Percentiles rank a stretch among this genome's conserved stretches.
Conservation (phyloP, 176 grass and related monocot genomes). For the Alopecurus myosuroides region DNA sequence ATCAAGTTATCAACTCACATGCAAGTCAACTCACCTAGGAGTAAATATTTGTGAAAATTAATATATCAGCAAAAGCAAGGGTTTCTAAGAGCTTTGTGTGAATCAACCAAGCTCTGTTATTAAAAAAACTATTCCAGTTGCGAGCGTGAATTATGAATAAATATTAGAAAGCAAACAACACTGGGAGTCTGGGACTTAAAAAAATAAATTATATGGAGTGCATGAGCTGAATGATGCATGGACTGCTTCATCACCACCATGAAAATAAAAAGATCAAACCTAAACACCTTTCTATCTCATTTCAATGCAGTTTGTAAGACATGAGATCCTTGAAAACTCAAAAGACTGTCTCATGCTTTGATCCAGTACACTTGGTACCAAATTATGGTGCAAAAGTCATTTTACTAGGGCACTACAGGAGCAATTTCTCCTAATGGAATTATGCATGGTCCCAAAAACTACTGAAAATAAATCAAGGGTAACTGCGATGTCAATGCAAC, state of each 20-base stretch:
- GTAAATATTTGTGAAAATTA: not conserved
- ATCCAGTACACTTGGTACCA: not conserved
- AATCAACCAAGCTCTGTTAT: slow-evolving; percentile 6
- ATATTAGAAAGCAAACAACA: not conserved
- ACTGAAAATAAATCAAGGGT: not conserved
- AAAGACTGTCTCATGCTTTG: not conserved
- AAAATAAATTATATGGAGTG: not conserved
- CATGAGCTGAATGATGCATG: not conserved
- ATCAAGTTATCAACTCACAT: slow-evolving; percentile 1
- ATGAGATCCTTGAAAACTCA: slow-evolving; percentile 18
- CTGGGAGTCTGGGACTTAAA: not conserved
- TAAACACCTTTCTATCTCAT: not conserved
- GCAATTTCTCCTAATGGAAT: not conserved
- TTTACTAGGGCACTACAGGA: not conserved
- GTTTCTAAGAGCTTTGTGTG: not conserved
- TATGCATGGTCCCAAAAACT: not conserved
- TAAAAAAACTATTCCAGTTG: not conserved
- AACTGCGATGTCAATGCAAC: slow-evolving; percentile 5
- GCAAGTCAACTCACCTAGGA: not conserved
- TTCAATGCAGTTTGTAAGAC: slow-evolving; percentile 5
- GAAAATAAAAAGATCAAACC: not conserved
- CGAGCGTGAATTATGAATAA: not conserved
- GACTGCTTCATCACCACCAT: not conserved
- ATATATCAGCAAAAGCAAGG: not conserved
- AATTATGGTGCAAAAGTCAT: not conserved